Base-by-base conservation (phyloP, 306 rosid species). In the Cucurbita moschata region DNA sequence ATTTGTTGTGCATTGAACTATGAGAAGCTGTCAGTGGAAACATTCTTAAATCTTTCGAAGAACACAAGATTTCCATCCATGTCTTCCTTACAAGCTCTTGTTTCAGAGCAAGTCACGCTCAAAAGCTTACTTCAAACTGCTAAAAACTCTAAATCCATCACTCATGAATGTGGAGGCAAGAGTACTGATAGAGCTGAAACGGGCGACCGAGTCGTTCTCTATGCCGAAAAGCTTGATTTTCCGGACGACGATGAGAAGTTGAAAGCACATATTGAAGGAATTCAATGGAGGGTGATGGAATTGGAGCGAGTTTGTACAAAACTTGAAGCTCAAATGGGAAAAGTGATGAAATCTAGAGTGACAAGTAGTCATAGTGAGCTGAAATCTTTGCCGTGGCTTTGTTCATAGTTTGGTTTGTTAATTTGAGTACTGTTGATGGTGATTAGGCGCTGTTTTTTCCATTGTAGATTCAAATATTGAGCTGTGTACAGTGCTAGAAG, bases 281-380 rank as follows among this genome's bases (percentile, higher is more conserved):
- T 91, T 88, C 97, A 94, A 46, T 84, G 91, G 80, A 87, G 97
- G 82, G 99, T 94, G 53, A 89, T 77, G 81, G 97, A 91, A 26
- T 79, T 94, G 79, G 99, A 94, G 88, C 89, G 83, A 72, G 64
- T 84, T 7, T 91, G 97, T 83, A 84, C 57, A 76, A 94, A 89
- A 83, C 85, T 94, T 92, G 95, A 94, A 78, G 26, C 58, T 30
- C 95, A 86, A 81, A 89, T 91, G 96, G 80, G 84, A 21, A 94
- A 87, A 85, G 82, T 89, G 55, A 81, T 81, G 58, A 94, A 89
- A 81, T 86, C 95, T 71, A 87, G 73, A 81, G 82, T 71, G 60
- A 76, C 97, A 78, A 81, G 81, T 74, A 81, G 81, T 74, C 61
- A 84, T 16, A 73, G 86, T 74, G 80, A 81, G 75, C 23, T 84